Evolutionary conservation across 2,329 filamentous ascomycete species (phyloP).

Genomic region (Pseudodiploospora longispora): DNA sequence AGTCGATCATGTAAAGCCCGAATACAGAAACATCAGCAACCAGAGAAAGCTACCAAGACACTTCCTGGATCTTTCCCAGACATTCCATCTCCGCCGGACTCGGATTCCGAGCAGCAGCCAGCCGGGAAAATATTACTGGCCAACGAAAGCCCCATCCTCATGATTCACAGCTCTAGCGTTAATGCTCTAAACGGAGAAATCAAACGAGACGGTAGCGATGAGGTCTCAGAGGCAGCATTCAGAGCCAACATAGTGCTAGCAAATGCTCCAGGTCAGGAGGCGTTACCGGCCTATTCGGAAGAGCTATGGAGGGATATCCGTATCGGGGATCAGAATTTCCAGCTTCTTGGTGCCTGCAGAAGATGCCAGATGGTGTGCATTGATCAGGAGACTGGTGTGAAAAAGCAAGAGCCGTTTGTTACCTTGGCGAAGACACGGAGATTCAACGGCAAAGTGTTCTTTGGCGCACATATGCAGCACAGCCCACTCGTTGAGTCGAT

Average conservation of each 20-base stretch:
- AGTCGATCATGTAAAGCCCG: slow-evolving; percentile 66
- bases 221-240: slow-evolving; percentile 67
- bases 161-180: slow-evolving; percentile 73
- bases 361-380: slow-evolving; percentile 96
- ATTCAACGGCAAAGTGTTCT: slow-evolving; percentile 76
- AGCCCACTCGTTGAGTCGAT: slow-evolving; percentile 10
- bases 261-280: slow-evolving; percentile 26
- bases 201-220: slow-evolving; percentile 48
- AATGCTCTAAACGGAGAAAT: slow-evolving; percentile 70
- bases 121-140: slow-evolving; percentile 62
- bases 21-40: slow-evolving; percentile 49
- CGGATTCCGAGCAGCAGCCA: slow-evolving; percentile 37
- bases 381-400: slow-evolving; percentile 72
- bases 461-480: slow-evolving; percentile 72
- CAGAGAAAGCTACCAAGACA: slow-evolving; percentile 9
- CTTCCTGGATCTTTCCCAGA: slow-evolving; percentile 48
- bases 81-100: slow-evolving; percentile 49
- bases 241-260: slow-evolving; percentile 77
- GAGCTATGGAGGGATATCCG: slow-evolving; percentile 65
- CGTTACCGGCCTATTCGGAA: slow-evolving; percentile 61
- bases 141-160: slow-evolving; percentile 89
- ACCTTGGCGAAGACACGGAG: slow-evolving; percentile 82
- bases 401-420: slow-evolving; percentile 76
- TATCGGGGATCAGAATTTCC: slow-evolving; percentile 57
- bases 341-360: slow-evolving; percentile 74